Base-by-base conservation (phyloP, 257 asterid species). In the Hygrophila difformis region DNA sequence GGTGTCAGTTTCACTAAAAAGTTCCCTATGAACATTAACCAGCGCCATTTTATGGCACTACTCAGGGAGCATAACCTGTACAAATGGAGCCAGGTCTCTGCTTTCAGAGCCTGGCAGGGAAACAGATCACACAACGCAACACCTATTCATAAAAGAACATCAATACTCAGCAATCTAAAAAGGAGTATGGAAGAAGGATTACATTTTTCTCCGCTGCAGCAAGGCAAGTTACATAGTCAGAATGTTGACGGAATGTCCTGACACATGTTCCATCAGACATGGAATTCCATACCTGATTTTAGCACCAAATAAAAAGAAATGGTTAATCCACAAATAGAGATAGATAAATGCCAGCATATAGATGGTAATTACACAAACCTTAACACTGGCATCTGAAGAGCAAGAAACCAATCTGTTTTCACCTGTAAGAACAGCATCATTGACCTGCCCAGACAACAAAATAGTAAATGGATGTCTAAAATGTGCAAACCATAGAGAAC, bases 321-420 rank as follows among this genome's bases (percentile, higher is more conserved):
- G 49, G 39, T 34, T n/a, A 33, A 33, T 2, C 10, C 37, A 33
- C 10, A 55, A 31, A 55, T 39, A 12, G 19, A 0, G 37, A 33
- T 33, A 10, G 8, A 33, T 33, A 10, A 5, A 33, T 33, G 10
- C 10, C 19, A 29, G 29, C 44, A 28, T 58, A 53, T 18, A 46
- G 19, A 46, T n/a, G 39, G 33, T 23, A 52, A 7, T 44, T 18
- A 22, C 60, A 53, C 65, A 53, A 52, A 85, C 98, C 96, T 89
- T 89, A 66, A 89, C 93, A 35, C 94, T 85, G 55, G 93, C 73
- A 69, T 89, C 98, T 20, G 98, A 85, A 60, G 98, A 89, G 78
- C 98, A 89, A 51, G 98, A 85, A 39, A 89, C 92, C 45, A 89
- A 70, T 22, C 81, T 79, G 64, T 77, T 79, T 55, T 84, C 81